phyloP scores from a whole-genome alignment of 2,329 filamentous ascomycete species.

The Bipolaris bicolor region DNA sequence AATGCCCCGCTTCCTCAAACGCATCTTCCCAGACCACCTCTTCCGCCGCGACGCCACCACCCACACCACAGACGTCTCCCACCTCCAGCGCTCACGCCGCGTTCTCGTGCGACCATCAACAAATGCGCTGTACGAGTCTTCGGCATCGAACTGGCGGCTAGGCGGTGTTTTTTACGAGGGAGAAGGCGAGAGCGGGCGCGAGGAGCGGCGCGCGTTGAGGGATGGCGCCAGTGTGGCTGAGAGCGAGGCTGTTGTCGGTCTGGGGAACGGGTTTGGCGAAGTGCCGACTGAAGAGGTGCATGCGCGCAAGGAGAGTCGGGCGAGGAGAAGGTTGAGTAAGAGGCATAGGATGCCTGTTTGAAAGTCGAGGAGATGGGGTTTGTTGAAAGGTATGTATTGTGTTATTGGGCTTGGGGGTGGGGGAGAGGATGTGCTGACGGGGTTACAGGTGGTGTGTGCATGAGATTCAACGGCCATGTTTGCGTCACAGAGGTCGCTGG shows the following conservation, averaged over 20 bases:
- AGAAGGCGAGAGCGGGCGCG: constrained; percentile 12
- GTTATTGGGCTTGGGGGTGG: too few relatives aligned
- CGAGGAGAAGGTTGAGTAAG: constrained; percentile 28
- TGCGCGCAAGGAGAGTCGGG: constrained; percentile 11
- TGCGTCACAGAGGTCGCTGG: too few relatives aligned
- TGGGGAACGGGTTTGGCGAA: too few relatives aligned
- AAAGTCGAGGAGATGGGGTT: background rate
- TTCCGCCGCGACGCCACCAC: constrained; percentile 21
- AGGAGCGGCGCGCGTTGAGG: constrained; percentile 14
- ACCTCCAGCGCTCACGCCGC: constrained; percentile 30
- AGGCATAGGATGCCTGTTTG: constrained; percentile 27
- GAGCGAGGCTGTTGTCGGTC: constrained; percentile 2
- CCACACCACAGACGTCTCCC: constrained; percentile 7
- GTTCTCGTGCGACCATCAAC: constrained; percentile 25
- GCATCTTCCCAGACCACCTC: constrained; percentile 30
- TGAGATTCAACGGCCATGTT: background rate
- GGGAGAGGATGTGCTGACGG: too few relatives aligned
- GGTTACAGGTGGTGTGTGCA: too few relatives aligned
- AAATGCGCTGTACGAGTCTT: constrained; percentile 13
- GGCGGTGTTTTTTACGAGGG: constrained; percentile 12
- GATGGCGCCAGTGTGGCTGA: constrained; percentile 30
- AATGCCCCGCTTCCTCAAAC: constrained; percentile 29
- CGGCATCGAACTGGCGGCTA: constrained; percentile 12
- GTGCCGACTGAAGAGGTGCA: background rate
- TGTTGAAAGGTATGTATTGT: too few relatives aligned